Conservation (phyloP, 2,329 filamentous ascomycete species). For the Grosmannia serpens region DNA sequence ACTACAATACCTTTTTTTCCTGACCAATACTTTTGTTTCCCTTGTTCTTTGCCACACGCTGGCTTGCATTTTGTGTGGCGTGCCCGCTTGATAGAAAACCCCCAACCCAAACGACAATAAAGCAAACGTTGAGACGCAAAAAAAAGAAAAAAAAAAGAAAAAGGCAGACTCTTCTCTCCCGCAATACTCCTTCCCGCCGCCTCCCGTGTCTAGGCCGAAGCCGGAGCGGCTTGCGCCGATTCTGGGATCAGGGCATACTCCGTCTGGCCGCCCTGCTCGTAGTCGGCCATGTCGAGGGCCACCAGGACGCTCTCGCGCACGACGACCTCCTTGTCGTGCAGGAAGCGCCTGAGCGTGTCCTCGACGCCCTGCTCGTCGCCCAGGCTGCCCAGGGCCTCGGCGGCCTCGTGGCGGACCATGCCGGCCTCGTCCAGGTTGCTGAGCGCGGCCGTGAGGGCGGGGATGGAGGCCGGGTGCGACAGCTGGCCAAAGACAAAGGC, state of each 20-base stretch:
- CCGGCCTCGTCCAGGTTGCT: constrained; percentile 72
- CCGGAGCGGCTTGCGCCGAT: constrained; percentile 19
- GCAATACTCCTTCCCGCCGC: neutral
- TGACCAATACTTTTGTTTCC: neutral
- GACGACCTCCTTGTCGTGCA: constrained; percentile 84
- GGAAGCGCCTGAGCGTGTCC: constrained; percentile 67
- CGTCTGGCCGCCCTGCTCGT: constrained; percentile 74
- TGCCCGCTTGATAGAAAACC: constrained; percentile 1
- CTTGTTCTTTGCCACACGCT: neutral
- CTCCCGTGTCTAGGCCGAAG: neutral
- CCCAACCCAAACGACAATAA: constrained; percentile 1
- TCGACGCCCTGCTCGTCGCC: constrained; percentile 92
- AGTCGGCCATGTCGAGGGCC: constrained; percentile 95
- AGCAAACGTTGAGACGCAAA: neutral
- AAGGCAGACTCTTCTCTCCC: too few relatives aligned
- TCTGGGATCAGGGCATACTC: constrained; percentile 90
- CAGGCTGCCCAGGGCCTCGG: constrained; percentile 86
- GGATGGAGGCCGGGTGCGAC: constrained; percentile 92
- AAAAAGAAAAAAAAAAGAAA: neutral
- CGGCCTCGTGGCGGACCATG: constrained; percentile 97
- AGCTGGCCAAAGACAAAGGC: constrained; percentile 97
- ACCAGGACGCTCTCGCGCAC: constrained; percentile 92
- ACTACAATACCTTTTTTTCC: neutral
- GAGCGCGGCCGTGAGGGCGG: constrained; percentile 68
- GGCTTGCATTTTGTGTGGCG: neutral